Evolutionary conservation across 345 rosid species (phyloP).

Genomic region (Gossypium bickii): DNA sequence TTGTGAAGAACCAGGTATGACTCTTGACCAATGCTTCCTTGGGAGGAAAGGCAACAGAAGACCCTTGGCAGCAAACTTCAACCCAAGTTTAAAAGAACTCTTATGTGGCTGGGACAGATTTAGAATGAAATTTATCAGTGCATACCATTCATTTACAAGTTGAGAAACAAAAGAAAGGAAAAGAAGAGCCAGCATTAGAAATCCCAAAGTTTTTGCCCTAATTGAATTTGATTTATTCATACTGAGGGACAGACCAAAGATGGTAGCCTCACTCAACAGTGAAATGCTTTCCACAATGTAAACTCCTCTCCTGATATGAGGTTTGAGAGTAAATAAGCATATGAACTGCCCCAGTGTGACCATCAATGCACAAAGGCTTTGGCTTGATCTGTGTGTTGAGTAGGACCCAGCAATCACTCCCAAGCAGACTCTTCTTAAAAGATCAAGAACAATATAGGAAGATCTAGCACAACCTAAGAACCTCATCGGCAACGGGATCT

Average conservation of each 20-base stretch:
- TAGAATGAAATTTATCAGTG: conserved; percentile 29
- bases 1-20: conserved; percentile 25
- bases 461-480: conserved; percentile 44
- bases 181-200: conserved; percentile 40
- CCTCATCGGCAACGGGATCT: conserved; percentile 19
- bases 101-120: conserved; percentile 31
- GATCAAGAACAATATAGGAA: conserved; percentile 42
- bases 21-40: conserved; percentile 36
- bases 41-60: conserved; percentile 48
- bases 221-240: conserved; percentile 19
- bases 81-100: conserved; percentile 33
- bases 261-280: conserved; percentile 36
- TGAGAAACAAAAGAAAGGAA: conserved; percentile 38
- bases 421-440: conserved; percentile 36
- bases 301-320: conserved; percentile 39
- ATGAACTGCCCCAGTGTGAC: conserved; percentile 38
- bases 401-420: conserved; percentile 40
- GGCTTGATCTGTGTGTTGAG: conserved; percentile 26
- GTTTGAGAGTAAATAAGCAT: conserved; percentile 33
- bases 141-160: conserved; percentile 43
- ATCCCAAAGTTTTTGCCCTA: conserved; percentile 25
- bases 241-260: conserved; percentile 32
- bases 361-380: conserved; percentile 33
- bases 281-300: conserved; percentile 41
- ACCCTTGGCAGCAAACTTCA: conserved; percentile 39